phyloP scores from a whole-genome alignment of 352 stramenopile genomes.

The Hyphochytrium catenoides region DNA sequence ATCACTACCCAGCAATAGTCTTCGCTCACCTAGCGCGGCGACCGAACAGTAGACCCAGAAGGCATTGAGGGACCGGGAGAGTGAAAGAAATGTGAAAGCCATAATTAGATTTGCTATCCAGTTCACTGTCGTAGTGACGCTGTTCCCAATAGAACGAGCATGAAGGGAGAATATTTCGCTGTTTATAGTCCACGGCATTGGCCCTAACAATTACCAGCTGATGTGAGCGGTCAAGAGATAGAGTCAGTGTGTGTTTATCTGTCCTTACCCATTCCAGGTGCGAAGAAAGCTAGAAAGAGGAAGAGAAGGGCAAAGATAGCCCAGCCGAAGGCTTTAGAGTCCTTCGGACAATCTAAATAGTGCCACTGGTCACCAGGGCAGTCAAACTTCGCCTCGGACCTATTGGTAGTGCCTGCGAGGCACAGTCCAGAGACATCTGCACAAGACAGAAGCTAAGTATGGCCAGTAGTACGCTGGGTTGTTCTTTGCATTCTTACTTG shows the following conservation, averaged over 20 bases:
- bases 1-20: too few species aligned
- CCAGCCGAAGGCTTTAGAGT: conserved; percentile 16
- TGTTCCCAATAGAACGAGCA: conserved; percentile 57
- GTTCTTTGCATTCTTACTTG: too few species aligned
- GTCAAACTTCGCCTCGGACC: conserved; percentile 6
- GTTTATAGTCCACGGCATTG: conserved; percentile 82
- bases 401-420: background rate
- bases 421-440: too few species aligned
- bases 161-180: conserved; percentile 76
- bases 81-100: conserved; percentile 77
- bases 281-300: conserved; percentile 41
- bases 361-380: conserved; percentile 15
- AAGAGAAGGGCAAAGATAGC: conserved; percentile 35
- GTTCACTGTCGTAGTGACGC: conserved; percentile 63
- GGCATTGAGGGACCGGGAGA: conserved; percentile 29
- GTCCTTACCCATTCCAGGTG: conserved; percentile 25
- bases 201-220: conserved; percentile 8
- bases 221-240: background rate
- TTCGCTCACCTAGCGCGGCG: conserved; percentile 28
- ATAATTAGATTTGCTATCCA: conserved; percentile 77
- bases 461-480: too few species aligned
- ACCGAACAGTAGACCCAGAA: conserved; percentile 76
- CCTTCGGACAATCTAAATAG: conserved; percentile 21
- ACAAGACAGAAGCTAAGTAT: too few species aligned
- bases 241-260: background rate